phyloP scores from a whole-genome alignment of 345 rosid species.

The Passiflora organensis region DNA sequence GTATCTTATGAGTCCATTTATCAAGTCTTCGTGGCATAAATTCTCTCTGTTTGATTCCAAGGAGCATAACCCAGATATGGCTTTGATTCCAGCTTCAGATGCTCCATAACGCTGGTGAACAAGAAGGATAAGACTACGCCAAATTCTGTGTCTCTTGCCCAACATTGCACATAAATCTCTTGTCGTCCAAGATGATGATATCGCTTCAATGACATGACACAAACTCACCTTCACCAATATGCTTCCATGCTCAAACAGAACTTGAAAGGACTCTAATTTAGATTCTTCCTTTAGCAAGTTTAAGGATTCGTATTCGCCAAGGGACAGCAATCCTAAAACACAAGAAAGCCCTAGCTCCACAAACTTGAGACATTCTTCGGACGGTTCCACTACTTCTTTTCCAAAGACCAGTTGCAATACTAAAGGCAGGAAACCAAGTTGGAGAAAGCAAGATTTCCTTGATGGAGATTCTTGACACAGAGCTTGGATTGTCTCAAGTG shows the following conservation, averaged over 20 bases:
- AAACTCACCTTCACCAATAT: constrained; percentile 25
- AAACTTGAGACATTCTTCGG: constrained; percentile 25
- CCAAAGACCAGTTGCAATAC: constrained; percentile 35
- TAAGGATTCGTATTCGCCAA: constrained; percentile 19
- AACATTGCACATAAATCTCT: constrained; percentile 32
- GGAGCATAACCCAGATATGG: constrained; percentile 40
- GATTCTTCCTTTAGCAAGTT: constrained; percentile 39
- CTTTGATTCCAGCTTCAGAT: constrained; percentile 30
- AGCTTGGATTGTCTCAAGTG: constrained; percentile 23
- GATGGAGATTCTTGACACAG: constrained; percentile 27
- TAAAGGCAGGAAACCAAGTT: constrained; percentile 41
- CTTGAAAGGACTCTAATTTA: constrained; percentile 27
- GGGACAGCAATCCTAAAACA: constrained; percentile 29
- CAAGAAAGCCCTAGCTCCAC: constrained; percentile 36
- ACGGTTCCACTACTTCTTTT: constrained; percentile 16
- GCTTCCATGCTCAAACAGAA: constrained; percentile 35
- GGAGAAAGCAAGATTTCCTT: constrained; percentile 22
- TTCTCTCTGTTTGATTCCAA: constrained; percentile 32
- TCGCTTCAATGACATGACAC: constrained; percentile 38
- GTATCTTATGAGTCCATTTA: constrained; percentile 30
- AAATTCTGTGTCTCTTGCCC: constrained; percentile 19
- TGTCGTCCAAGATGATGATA: constrained; percentile 37
- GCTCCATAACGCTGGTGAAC: constrained; percentile 22
- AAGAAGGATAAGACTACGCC: constrained; percentile 19
- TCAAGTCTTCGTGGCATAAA: constrained; percentile 29